A percentile compares a stretch with the other conserved stretches of the same genome.
These are phyloP conservation scores for Suhomyces taliae DNA, from an alignment of 1,139 yeast species.

Conservation along the genomic window DNA sequence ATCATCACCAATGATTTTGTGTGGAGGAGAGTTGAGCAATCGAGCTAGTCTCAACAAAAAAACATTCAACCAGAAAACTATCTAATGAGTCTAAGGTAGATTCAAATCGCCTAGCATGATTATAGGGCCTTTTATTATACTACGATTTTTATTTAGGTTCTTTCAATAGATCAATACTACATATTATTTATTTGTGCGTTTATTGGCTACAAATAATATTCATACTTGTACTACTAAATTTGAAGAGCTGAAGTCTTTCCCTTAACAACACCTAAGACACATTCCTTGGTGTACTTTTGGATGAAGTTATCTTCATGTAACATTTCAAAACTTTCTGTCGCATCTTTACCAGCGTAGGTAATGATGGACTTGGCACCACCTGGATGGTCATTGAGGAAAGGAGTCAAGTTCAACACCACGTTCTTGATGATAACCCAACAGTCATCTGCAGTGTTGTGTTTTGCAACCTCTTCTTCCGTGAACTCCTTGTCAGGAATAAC, in stretches of 20 bases:
- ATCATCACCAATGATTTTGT: no score
- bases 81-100: no score
- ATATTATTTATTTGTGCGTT: no score
- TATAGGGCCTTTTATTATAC: no score
- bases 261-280: constrained; percentile 52
- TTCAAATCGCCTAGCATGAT: no score
- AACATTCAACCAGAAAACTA: no score
- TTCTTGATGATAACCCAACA: constrained; percentile 91
- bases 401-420: constrained; percentile 79
- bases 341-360: constrained; percentile 87
- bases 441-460: constrained; percentile 61
- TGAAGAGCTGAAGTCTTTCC: constrained; percentile 45
- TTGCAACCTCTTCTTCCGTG: constrained; percentile 56
- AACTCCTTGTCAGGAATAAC: constrained; percentile 45
- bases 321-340: constrained; percentile 76
- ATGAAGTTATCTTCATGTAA: constrained; percentile 56
- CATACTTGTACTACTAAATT: constrained; percentile 11
- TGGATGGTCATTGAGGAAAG: constrained; percentile 78
- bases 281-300: constrained; percentile 45
- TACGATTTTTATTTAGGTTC: no score
- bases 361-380: constrained; percentile 80
- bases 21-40: no score
- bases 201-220: neutral
- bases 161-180: no score
- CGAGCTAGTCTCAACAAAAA: no score